Base-by-base conservation (phyloP, 306 rosid genomes). In the Cicer judaicum region DNA sequence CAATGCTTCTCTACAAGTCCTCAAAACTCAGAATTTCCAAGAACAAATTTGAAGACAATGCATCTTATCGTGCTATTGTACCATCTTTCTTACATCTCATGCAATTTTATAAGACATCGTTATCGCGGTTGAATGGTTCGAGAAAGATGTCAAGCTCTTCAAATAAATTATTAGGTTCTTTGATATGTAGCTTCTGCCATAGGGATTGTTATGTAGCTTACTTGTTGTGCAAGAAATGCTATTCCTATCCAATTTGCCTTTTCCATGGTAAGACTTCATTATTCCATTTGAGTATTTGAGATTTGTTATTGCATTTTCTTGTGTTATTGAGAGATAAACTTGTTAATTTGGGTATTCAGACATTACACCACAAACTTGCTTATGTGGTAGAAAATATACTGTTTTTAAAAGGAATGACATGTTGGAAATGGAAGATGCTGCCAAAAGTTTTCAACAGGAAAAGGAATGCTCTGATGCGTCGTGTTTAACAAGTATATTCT, bases 151-250 rank as follows among this genome's bases (percentile, higher is more conserved):
- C 56, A 8, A 44, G 66, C 46, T 80, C 74, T 38, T 55, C 75
- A 12, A 69, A 54, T 68, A 19, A 68, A 44, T 44, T 64, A 41
- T 46, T 71, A 13, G 75, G 67, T 8, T 77, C 80, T 36, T 11
- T 21, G 34, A 18, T 34, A 54, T 80, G 85, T 71, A 12, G 75
- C 75, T 74, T 39, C 21, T 84, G 87, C 80, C 15, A 42, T 8
- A 63, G 85, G 36, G 87, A 84, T 48, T 84, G 87, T 63, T 84
- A 77, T 59, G 60, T 84, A 55, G 84, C 84, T 68, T 80, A 62
- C 66, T 50, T 76, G 16, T 19, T 46, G 21, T 84, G 85, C 80
- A 63, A 55, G 71, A 6, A 49, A 34, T 84, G 87, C 75, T 10
- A 16, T 57, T 77, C 82, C 21, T 53, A 62, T 41, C 87, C 85